Evolutionary conservation across 441 rosid genomes (phyloP), one percentile per base, ranked within the genome.

Genomic region (Dalechampia spathulata): DNA sequence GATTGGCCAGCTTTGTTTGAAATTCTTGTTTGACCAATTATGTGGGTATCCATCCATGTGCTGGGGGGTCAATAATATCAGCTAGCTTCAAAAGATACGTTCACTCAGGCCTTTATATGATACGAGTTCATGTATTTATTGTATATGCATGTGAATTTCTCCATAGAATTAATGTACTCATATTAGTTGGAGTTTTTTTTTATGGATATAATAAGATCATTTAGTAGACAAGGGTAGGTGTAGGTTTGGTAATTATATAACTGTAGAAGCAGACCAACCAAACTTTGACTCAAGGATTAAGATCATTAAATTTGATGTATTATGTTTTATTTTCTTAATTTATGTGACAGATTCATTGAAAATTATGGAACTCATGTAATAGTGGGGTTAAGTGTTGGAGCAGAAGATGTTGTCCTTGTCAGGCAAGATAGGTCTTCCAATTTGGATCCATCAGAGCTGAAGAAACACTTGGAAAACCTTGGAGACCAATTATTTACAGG

Each of bases 361-460:
- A 86, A 68, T 52, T 89, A 85, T 55, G 99, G 99, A 52, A 92
- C 99, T 26, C 99, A 89, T 57, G 59, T 92, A 3, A 68, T 89
- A 7, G 92, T 79, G 38, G 99, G 97, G 39, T 40, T 92, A 19
- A 68, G 90, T 45, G 67, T 92, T 2, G 99, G 99, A 15, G 99
- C 97, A 12, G 71, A 83, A 40, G 96, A 92, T 59, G 57, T 85
- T 52, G 80, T 92, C 9, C 40, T 74, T 53, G 87, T 86, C 16
- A 86, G 78, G 69, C 96, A 88, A 64, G 84, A 86, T 50, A 70
- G 48, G 48, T 75, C 85, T 38, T 81, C 87, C 4, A 80, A 62
- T 42, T 45, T 86, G 61, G 75, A 50, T 19, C 70, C 85, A 17
- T 77, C 81, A 2, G 74, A 86, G 23, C 89, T 92, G 59, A 84